These are phyloP conservation scores for Salix caprea DNA, from an alignment of 345 rosid species.

Conservation along the genomic window DNA sequence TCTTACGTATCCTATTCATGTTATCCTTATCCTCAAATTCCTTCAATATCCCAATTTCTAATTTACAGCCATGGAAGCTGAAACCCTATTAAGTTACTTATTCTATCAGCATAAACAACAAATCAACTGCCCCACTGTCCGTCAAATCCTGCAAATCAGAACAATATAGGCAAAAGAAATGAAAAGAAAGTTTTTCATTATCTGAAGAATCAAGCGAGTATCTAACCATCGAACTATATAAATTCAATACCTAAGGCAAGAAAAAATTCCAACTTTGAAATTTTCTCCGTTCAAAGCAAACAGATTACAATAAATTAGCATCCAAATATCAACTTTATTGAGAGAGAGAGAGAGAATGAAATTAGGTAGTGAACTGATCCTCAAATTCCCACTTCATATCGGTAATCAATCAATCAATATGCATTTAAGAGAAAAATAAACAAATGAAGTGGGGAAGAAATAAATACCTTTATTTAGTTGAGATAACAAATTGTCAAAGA, in stretches of 20 bases:
- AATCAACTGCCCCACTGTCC: too few relatives aligned
- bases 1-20: slow-evolving; percentile 31
- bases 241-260: background rate
- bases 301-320: background rate
- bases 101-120: background rate
- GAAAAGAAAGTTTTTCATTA: background rate
- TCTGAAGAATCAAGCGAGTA: background rate
- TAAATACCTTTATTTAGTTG: background rate
- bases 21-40: background rate
- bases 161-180: background rate
- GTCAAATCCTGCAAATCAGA: background rate
- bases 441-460: background rate
- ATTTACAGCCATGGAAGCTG: background rate
- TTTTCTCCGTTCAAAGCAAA: background rate
- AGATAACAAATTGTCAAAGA: background rate
- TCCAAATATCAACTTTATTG: background rate
- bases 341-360: background rate
- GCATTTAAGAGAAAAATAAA: background rate
- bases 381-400: background rate
- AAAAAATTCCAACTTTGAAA: too few relatives aligned
- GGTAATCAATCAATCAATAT: background rate
- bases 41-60: background rate
- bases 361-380: background rate
- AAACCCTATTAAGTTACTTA: background rate
- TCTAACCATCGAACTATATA: background rate